Conservation (phyloP, 2,329 filamentous ascomycete genomes). For the Fonsecaea pedrosoi region DNA sequence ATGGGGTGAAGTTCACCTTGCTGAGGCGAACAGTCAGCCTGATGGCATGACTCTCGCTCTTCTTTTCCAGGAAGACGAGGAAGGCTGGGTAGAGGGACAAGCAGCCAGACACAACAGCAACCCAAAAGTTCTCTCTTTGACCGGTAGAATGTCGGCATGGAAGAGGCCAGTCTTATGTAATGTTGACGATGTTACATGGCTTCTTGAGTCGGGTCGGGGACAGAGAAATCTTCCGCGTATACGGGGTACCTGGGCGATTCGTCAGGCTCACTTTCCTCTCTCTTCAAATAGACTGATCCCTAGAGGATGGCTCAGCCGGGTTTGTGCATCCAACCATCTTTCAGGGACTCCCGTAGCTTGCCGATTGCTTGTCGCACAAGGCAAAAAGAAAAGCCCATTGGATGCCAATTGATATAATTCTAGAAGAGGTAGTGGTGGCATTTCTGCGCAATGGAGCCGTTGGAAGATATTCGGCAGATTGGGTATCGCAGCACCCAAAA, state of each 20-base stretch:
- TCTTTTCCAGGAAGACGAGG: not conserved
- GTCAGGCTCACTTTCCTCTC: conserved; percentile 1
- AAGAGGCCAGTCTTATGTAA: not conserved
- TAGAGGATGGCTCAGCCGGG: conserved; percentile 1
- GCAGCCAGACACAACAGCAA: not conserved
- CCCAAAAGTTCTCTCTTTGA: not conserved
- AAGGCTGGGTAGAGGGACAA: not conserved
- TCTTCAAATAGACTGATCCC: not conserved
- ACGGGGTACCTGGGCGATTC: not conserved
- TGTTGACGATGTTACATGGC: not conserved
- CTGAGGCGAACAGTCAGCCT: conserved; percentile 14
- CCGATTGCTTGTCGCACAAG: not conserved
- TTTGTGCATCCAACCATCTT: not conserved
- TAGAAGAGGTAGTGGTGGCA: conserved; percentile 5
- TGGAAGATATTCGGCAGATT: conserved; percentile 25
- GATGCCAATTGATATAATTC: conserved; percentile 11
- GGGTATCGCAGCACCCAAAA: not conserved
- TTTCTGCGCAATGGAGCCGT: not conserved
- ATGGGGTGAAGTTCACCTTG: not conserved
- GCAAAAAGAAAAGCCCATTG: not conserved
- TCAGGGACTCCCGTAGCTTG: not conserved
- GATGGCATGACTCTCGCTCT: not conserved
- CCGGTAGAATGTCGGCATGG: conserved; percentile 21
- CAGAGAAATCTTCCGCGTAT: not conserved
- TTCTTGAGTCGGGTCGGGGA: not conserved